Percentiles rank a stretch among this genome's conserved stretches.
Evolutionary conservation across 305 asterid genomes (phyloP).

Genomic region (Lippia alba): DNA sequence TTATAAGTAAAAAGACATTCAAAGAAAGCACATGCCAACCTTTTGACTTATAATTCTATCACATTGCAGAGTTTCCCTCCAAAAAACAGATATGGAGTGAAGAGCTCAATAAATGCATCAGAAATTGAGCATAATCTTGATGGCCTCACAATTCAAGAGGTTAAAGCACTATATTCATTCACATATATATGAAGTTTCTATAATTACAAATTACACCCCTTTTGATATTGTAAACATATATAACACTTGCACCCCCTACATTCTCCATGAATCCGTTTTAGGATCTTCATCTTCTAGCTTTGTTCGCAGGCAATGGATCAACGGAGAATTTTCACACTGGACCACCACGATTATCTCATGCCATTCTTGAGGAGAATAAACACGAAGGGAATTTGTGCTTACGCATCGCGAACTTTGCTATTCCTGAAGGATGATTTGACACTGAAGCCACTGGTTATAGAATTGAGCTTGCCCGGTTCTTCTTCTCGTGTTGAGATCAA

Average conservation of each 20-base stretch:
- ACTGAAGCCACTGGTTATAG: slow-evolving; percentile 57
- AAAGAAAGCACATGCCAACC: neutral
- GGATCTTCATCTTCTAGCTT: slow-evolving; percentile 17
- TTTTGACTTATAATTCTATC: neutral
- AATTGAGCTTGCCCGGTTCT: slow-evolving; percentile 49
- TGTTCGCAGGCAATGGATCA: slow-evolving; percentile 58
- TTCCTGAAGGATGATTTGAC: slow-evolving; percentile 55
- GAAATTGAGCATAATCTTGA: slow-evolving; percentile 50
- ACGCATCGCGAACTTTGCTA: slow-evolving; percentile 56
- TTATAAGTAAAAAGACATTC: neutral
- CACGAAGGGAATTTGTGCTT: slow-evolving; percentile 43
- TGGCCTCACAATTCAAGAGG: slow-evolving; percentile 52
- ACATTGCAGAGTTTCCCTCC: slow-evolving; percentile 51
- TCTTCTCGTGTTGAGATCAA: slow-evolving; percentile 36
- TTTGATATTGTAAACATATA: neutral
- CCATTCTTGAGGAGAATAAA: slow-evolving; percentile 46
- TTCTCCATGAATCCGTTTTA: neutral
- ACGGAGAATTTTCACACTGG: slow-evolving; percentile 55
- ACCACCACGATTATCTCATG: slow-evolving; percentile 62
- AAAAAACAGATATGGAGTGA: slow-evolving; percentile 43
- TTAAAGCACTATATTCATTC: slow-evolving; percentile 20
- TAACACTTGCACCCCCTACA: no score
- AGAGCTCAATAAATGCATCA: slow-evolving; percentile 45
- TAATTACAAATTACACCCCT: neutral
- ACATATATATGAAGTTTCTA: neutral